A percentile compares a stretch with the other conserved stretches of the same genome.
Evolutionary conservation across 192 early-diverging fungal species (phyloP).

Genomic region (Entomortierella chlamydospora): DNA sequence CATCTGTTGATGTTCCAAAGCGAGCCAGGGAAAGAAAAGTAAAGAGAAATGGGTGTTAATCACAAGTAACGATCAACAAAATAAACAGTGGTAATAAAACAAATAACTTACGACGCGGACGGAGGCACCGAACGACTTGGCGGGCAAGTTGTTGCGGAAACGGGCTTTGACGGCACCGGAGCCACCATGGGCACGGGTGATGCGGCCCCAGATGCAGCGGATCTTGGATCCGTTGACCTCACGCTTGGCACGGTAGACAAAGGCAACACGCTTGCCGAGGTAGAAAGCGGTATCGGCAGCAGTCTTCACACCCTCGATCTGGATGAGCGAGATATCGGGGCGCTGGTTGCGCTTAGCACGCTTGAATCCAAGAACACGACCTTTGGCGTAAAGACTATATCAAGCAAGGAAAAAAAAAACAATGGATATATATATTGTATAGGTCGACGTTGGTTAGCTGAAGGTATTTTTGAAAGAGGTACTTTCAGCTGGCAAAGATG

Average conservation of each 20-base stretch:
- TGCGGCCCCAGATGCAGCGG: slow-evolving; percentile 97
- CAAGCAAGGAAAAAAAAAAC: neutral
- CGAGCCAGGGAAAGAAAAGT: slow-evolving; percentile 7
- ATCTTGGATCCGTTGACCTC: slow-evolving; percentile 90
- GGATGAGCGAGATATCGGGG: slow-evolving; percentile 90
- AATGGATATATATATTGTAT: neutral
- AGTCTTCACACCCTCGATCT: slow-evolving; percentile 93
- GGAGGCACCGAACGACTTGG: slow-evolving; percentile 91
- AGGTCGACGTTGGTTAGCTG: neutral
- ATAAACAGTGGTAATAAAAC: neutral
- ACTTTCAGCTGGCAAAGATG: too few relatives aligned
- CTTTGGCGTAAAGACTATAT: slow-evolving; percentile 96
- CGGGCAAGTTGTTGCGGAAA: slow-evolving; percentile 97
- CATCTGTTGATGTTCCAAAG: slow-evolving; percentile 68
- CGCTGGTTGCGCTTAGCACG: slow-evolving; percentile 93
- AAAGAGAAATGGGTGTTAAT: slow-evolving; percentile 13
- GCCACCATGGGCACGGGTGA: slow-evolving; percentile 96
- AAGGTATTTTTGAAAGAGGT: neutral
- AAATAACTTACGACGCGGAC: slow-evolving; percentile 93
- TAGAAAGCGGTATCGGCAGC: slow-evolving; percentile 95
- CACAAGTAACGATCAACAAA: neutral
- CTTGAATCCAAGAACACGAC: slow-evolving; percentile 94
- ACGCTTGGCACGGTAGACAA: slow-evolving; percentile 95
- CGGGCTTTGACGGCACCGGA: slow-evolving; percentile 96
- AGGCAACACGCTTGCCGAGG: slow-evolving; percentile 98